Percentiles rank a stretch among this genome's conserved stretches.
Conservation (phyloP, 345 rosid species). For the Boechera retrofracta region DNA sequence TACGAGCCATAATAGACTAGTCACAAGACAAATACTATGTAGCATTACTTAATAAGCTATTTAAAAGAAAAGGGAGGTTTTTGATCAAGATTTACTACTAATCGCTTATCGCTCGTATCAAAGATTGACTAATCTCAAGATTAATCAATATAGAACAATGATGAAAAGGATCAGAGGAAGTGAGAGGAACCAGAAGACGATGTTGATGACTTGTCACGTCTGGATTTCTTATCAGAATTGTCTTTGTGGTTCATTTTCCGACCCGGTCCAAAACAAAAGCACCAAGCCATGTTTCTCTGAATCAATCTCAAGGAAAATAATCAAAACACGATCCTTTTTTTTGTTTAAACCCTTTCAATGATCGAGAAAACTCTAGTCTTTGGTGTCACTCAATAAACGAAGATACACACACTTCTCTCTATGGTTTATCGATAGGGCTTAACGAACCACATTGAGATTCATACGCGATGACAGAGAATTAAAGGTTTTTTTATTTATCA, state of each 20-base stretch:
- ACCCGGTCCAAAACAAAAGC: slow-evolving; percentile 53
- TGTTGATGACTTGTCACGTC: neutral
- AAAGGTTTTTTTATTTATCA: too few species aligned
- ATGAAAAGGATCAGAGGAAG: neutral
- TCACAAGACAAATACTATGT: too few species aligned
- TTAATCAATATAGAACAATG: neutral
- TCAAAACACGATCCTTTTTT: neutral
- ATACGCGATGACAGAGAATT: neutral
- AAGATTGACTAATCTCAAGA: slow-evolving; percentile 2
- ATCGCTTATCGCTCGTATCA: neutral
- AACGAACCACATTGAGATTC: neutral
- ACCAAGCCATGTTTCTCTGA: slow-evolving; percentile 40
- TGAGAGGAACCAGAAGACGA: slow-evolving; percentile 25
- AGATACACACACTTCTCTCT: neutral
- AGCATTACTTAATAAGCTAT: neutral
- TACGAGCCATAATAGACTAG: too few species aligned
- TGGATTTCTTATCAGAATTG: neutral
- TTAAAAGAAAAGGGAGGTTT: too few species aligned
- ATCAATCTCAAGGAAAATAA: neutral
- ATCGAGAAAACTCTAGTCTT: neutral
- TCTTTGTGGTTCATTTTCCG: neutral
- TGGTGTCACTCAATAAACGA: neutral
- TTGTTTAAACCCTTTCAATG: neutral
- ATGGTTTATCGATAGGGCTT: neutral
- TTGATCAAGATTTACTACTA: neutral